Conservation (phyloP, 2,329 filamentous ascomycete species). For the Domatiomyces globalis region DNA sequence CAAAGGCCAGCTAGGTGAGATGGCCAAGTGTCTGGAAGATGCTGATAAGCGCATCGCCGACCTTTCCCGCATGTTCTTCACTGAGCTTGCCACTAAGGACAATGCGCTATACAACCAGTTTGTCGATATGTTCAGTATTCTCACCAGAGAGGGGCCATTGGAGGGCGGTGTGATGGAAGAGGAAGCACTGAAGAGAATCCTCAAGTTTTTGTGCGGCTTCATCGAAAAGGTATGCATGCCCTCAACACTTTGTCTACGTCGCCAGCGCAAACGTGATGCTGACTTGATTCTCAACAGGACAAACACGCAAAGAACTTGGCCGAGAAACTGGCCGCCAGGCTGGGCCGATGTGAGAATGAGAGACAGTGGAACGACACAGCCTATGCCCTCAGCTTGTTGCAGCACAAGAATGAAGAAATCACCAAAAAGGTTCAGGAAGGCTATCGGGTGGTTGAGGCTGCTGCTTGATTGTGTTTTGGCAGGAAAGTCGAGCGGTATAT, state of each 20-base stretch:
- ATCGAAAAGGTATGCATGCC: slow-evolving; percentile 70
- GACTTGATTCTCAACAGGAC: slow-evolving; percentile 44
- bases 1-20: slow-evolving; percentile 94
- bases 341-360: slow-evolving; percentile 77
- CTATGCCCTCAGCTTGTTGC: slow-evolving; percentile 74
- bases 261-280: background rate
- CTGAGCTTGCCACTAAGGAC: slow-evolving; percentile 91
- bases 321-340: slow-evolving; percentile 76
- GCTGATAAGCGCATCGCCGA: slow-evolving; percentile 90
- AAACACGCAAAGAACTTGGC: slow-evolving; percentile 93
- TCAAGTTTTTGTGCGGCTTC: slow-evolving; percentile 88
- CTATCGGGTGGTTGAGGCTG: slow-evolving; percentile 49
- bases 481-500: no score
- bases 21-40: slow-evolving; percentile 97
- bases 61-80: slow-evolving; percentile 95
- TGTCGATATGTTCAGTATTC: slow-evolving; percentile 92
- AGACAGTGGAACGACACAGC: slow-evolving; percentile 96
- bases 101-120: slow-evolving; percentile 99
- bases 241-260: background rate
- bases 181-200: slow-evolving; percentile 69
- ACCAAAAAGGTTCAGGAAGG: slow-evolving; percentile 29
- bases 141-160: slow-evolving; percentile 67
- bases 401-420: slow-evolving; percentile 47
- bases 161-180: slow-evolving; percentile 41
- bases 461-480: slow-evolving; percentile 31